Conservation (phyloP, 1,139 yeast species). For the Suhomyces yuchorum region DNA sequence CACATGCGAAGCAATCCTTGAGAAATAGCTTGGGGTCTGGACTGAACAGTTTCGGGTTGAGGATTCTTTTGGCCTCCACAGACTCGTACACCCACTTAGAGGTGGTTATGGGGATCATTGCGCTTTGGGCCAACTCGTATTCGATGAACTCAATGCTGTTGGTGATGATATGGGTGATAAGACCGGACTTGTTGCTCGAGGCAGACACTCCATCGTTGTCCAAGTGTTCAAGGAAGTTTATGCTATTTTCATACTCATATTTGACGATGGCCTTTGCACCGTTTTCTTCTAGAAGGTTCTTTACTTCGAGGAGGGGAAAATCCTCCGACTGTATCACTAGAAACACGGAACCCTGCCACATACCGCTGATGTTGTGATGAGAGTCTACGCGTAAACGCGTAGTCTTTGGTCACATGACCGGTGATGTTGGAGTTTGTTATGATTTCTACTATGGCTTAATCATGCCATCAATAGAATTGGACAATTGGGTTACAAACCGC, state of each 20-base stretch:
- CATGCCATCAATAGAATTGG: not conserved
- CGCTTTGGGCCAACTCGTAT: slow-evolving; percentile 49
- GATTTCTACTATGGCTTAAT: too few species aligned
- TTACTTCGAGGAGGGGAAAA: slow-evolving; percentile 28
- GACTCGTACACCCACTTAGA: slow-evolving; percentile 66
- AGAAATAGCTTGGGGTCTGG: slow-evolving; percentile 73
- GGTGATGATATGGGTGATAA: slow-evolving; percentile 58
- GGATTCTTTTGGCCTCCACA: slow-evolving; percentile 41
- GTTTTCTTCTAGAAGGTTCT: slow-evolving; percentile 20
- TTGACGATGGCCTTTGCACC: slow-evolving; percentile 30
- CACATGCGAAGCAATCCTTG: slow-evolving; percentile 61
- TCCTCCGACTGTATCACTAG: slow-evolving; percentile 42
- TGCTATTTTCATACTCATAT: slow-evolving; percentile 25
- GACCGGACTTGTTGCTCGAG: slow-evolving; percentile 51
- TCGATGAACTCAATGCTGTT: slow-evolving; percentile 55
- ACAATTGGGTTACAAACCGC: too few species aligned
- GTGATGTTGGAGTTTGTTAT: not conserved
- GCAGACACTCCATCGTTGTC: slow-evolving; percentile 36
- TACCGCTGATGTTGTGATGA: slow-evolving; percentile 1
- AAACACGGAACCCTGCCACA: slow-evolving; percentile 44
- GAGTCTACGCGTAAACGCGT: slow-evolving; percentile 9
- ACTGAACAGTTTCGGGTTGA: slow-evolving; percentile 56
- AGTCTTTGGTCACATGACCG: slow-evolving; percentile 5
- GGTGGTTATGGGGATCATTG: slow-evolving; percentile 70
- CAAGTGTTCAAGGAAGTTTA: slow-evolving; percentile 26